Conservation (phyloP, 805 yeast genomes). For the Wickerhamomyces silvicola region DNA sequence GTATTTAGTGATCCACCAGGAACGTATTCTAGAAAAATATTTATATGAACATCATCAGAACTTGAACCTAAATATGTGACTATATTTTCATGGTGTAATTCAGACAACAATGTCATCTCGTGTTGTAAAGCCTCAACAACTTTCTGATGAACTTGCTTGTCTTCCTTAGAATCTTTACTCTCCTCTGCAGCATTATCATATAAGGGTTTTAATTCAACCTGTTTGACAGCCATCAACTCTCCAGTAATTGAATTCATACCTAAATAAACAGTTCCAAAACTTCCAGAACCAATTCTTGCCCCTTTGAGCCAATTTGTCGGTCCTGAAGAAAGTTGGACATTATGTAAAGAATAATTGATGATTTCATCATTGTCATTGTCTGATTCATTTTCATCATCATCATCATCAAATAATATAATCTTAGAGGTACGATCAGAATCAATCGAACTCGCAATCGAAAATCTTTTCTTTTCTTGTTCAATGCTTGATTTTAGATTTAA, state of each 20-base stretch:
- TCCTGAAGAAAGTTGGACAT: constrained; percentile 30
- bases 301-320: constrained; percentile 91
- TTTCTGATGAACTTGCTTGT: constrained; percentile 32
- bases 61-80: constrained; percentile 90
- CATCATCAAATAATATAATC: constrained; percentile 21
- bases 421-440: constrained; percentile 18
- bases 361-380: constrained; percentile 12
- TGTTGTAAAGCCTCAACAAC: constrained; percentile 79
- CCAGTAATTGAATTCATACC: constrained; percentile 93
- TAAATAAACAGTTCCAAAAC: constrained; percentile 87
- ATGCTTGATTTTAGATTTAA: constrained; percentile 25
- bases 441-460: constrained; percentile 18
- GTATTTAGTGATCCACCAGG: constrained; percentile 70
- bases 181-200: constrained; percentile 28
- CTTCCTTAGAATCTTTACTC: constrained; percentile 22
- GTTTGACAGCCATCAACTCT: constrained; percentile 95
- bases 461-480: constrained; percentile 22
- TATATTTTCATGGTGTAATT: constrained; percentile 83
- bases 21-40: constrained; percentile 76
- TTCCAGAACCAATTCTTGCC: constrained; percentile 88
- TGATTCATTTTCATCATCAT: too few relatives aligned
- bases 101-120: constrained; percentile 73
- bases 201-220: constrained; percentile 61
- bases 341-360: constrained; percentile 3
- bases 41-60: constrained; percentile 60